Evolutionary conservation across 1,284 basidiomycete genomes (phyloP), one percentile per base, ranked within the genome.

Genomic region (Ganoderma boninense): DNA sequence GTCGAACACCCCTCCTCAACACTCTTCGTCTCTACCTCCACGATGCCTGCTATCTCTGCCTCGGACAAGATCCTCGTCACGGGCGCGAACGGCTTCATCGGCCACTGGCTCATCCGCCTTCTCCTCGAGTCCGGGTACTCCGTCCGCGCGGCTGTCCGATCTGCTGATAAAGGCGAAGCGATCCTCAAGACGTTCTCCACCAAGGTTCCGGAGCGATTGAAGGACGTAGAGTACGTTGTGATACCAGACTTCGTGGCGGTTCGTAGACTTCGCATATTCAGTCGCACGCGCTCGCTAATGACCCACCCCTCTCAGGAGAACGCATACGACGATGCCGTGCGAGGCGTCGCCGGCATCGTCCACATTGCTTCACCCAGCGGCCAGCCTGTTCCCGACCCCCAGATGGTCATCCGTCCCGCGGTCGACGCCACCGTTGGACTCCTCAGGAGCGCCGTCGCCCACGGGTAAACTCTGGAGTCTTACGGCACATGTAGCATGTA

Each of bases 141-240:
- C 18, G 89, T 92, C n/a, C 83, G 88, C 26, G 88, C 86, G 7
- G 87, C 89, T 0, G 89, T 90, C 8, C 84, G 90, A 26, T 84
- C 86, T 0, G 75, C 76, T 10, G 79, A 76, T 14, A 91, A 90
- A 79, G 87, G 84, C 14, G 80, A 84, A 7, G 84, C 88, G 10
- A 23, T 62, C 72, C 78, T 89, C 56, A 76, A 79, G 64, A 76
- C 86, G 49, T 73, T 85, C 35, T 90, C 89, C 80, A 79, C 82
- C 56, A 78, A 74, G 66, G 79, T 82, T 72, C 84, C 81, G 10
- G 83, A 83, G 64, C 81, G 83, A 68, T 64, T 46, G 1, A 20
- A 23, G 8, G 23, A 52, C 44, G 84, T 88, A 69, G 84, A 86
- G 72, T 79, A 85, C 76, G 84, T 84, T 43, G 82, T 89, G 35